These are phyloP conservation scores for Globisporangium lucens DNA, from an alignment of 352 stramenopile species.

Conservation along the genomic window DNA sequence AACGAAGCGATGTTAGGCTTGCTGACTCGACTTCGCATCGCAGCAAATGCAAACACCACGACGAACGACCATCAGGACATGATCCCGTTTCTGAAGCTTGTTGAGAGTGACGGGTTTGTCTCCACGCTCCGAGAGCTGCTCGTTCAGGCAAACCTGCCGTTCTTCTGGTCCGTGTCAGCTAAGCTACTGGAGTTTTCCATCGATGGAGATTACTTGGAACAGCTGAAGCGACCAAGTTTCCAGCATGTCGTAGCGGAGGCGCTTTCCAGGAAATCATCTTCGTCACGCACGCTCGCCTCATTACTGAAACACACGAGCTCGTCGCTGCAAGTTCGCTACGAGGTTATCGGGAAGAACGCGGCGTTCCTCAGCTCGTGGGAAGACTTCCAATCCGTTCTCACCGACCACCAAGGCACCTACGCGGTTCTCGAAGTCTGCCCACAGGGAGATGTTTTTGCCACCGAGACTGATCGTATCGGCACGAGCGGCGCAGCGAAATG, in stretches of 20 bases:
- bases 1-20: constrained; percentile 33
- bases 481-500: constrained; percentile 52
- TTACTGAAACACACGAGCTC: constrained; percentile 54
- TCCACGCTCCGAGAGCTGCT: constrained; percentile 43
- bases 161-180: constrained; percentile 64
- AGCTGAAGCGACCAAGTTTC: constrained; percentile 42
- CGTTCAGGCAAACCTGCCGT: constrained; percentile 36
- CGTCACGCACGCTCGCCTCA: constrained; percentile 35
- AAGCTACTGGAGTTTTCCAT: constrained; percentile 58
- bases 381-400: constrained; percentile 59
- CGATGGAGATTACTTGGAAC: constrained; percentile 47
- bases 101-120: constrained; percentile 55
- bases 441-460: constrained; percentile 63
- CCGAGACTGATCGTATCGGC: constrained; percentile 40
- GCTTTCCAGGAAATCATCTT: constrained; percentile 24
- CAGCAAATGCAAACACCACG: constrained; percentile 8
- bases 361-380: constrained; percentile 47
- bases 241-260: constrained; percentile 53
- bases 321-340: constrained; percentile 54
- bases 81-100: constrained; percentile 41
- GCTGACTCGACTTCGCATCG: constrained; percentile 21
- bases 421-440: constrained; percentile 59
- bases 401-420: constrained; percentile 59
- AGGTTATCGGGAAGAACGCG: constrained; percentile 52
- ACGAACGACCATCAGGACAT: constrained; percentile 26